phyloP scores from a whole-genome alignment of 129 eudicot species.

The Apium graveolens region DNA sequence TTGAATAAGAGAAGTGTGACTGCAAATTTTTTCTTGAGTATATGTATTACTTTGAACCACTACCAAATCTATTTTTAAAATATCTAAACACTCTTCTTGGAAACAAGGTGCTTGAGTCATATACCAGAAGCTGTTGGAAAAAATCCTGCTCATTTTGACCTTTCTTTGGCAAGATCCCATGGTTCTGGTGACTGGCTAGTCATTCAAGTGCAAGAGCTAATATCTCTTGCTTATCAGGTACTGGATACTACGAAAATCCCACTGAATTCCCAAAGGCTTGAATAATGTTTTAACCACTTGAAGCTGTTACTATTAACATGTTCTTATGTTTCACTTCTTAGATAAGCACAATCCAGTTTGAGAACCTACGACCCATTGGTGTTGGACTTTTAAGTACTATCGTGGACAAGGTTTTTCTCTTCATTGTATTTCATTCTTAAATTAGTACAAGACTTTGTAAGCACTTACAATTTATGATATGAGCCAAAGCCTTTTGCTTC shows the following conservation, averaged over 20 bases:
- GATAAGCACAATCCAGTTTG: slow-evolving; percentile 96
- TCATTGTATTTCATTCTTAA: slow-evolving; percentile 11
- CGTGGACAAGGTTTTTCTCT: slow-evolving; percentile 73
- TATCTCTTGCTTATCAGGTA: slow-evolving; percentile 98
- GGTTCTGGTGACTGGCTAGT: slow-evolving; percentile 88
- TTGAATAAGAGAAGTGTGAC: neutral
- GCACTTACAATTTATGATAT: neutral
- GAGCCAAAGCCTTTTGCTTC: neutral
- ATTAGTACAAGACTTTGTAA: neutral
- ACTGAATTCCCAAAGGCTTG: neutral
- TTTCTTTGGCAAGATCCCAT: slow-evolving; percentile 62
- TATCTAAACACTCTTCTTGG: slow-evolving; percentile 6
- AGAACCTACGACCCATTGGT: slow-evolving; percentile 84
- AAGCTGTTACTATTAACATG: slow-evolving; percentile 11
- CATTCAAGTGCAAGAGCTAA: slow-evolving; percentile 80
- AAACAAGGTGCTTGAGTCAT: slow-evolving; percentile 84
- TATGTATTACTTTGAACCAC: slow-evolving; percentile 4
- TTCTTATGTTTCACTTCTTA: slow-evolving; percentile 26
- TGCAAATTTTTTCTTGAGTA: neutral
- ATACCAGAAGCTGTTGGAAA: slow-evolving; percentile 95
- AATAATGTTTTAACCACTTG: neutral
- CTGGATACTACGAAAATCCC: neutral
- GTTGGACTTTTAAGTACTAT: slow-evolving; percentile 72
- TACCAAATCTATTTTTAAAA: neutral
- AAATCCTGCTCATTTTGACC: slow-evolving; percentile 83